Base-by-base conservation (phyloP, 176 grass and related monocot genomes). In the Neostapfia colusana region DNA sequence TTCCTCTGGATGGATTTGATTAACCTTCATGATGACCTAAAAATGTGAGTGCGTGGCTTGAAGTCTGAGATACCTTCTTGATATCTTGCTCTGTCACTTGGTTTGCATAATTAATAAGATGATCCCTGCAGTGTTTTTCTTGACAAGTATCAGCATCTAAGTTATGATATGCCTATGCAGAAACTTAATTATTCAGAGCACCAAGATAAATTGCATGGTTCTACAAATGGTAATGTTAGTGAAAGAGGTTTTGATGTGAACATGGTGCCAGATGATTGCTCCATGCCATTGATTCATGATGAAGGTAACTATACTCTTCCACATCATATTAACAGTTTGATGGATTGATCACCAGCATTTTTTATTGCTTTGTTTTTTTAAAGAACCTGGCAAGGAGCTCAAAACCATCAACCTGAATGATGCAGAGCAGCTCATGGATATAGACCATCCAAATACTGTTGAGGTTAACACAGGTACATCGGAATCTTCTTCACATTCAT, bases 301-400 rank as follows among this genome's bases (percentile, higher is more conserved):
- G 18, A 78, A 88, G 86, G 86, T 83, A 78, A 81, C 17, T 50
- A 18, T 16, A 37, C 36, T 79, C n/a, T 69, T 75, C 76, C 42
- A 10, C 38, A 16, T 53, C 38, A 16, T 53, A 39, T 18, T 75
- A 71, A 63, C 46, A 26, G 65, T n/a, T 9, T 43, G 67, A 31
- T 31, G 31, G 31, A 58, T 35, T 77, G 31, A 65, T 73, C 37
- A 53, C 12, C 38, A 8, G 16, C 4, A 50, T 42, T 65, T 75
- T 75, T 72, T 8, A 63, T 34, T 61, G 35, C 15, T 53, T 79
- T 81, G 4, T 54, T 12, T 88, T 75, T n/a, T 51, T 81, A 11
- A 54, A 69, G 66, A 74, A 85, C 7, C 84, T 77, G 87, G 48
- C 23, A 80, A 50, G 64, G 27, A 24, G 24, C 72, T 21, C 65